Evolutionary conservation across 1,284 basidiomycete species (phyloP), one percentile per base, ranked within the genome.

Genomic region (Cryptococcus hybrid): DNA sequence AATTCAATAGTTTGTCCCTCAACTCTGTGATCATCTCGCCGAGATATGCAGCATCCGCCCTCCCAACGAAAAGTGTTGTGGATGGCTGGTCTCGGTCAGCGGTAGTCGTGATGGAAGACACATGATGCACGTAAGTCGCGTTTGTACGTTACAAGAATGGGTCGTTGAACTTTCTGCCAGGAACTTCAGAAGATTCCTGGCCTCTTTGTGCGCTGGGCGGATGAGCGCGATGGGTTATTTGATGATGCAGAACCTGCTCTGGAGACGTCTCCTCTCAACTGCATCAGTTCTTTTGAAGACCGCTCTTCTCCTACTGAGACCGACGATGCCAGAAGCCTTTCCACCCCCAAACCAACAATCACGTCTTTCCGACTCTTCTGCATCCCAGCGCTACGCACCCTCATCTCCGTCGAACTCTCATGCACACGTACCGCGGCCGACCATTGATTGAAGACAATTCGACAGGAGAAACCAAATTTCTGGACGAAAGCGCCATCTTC

Each of bases 401-500:
- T 6, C 38, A 55, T 8, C 60, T 68, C 5, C 49, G 47, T 9
- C 57, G 57, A 24, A 39, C 45, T 9, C 24, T 67, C 2, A 13
- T 65, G 2, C 57, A 55, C 45, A 71, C 66, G 0, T 70, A 70
- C 47, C 62, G 56, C 18, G 71, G 71, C 5, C 58, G 71, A 7
- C 15, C 47, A 7, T n/a, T 48, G 18, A 34, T 72, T 1, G 60
- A 69, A 39, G 64, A 68, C 39, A 7, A 47, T 0, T 34, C 46
- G 2, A 45, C 53, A 13, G 65, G 58, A 3, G 56, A 52, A 6
- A 48, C 56, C 0, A 52, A 55, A 3, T 73, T 60, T 51, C 52
- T 64, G 24, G 73, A 75, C 56, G 65, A 70, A 35, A 40, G 60
- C 1, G 73, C 71, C 1, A 49, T 75, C 24, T 70, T 66, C 47